These are phyloP conservation scores for barrel medic (Medicago truncatula) DNA, from an alignment of 306 rosid species.

Conservation along the genomic window DNA sequence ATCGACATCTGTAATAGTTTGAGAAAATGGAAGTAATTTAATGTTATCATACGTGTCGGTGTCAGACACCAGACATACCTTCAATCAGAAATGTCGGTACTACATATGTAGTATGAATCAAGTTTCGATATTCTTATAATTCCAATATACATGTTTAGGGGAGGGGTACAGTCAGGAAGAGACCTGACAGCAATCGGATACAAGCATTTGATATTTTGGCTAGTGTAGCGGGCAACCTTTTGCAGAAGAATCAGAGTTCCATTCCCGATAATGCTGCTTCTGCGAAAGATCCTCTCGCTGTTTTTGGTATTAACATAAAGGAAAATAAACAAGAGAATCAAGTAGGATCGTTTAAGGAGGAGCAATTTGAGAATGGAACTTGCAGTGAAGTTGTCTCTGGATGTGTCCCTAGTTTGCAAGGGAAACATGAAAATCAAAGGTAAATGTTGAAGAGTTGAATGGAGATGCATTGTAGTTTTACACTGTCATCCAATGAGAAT, in stretches of 20 bases:
- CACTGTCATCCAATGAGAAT: neutral
- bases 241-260: constrained; percentile 55
- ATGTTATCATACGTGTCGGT: neutral
- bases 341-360: constrained; percentile 43
- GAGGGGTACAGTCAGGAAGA: constrained; percentile 61
- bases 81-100: neutral
- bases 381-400: constrained; percentile 44
- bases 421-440: constrained; percentile 53
- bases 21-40: neutral
- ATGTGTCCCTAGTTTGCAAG: constrained; percentile 38
- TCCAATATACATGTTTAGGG: constrained; percentile 58
- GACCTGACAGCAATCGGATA: constrained; percentile 49
- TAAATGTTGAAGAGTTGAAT: constrained; percentile 13
- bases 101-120: neutral
- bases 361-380: constrained; percentile 46
- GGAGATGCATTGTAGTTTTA: neutral
- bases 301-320: constrained; percentile 27
- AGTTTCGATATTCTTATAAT: constrained; percentile 40
- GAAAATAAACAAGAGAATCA: constrained; percentile 42
- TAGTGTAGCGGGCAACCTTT: constrained; percentile 66
- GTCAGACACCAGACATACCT: neutral
- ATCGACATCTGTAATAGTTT: neutral
- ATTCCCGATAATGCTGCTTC: constrained; percentile 36
- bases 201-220: constrained; percentile 77
- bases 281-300: constrained; percentile 34